Evolutionary conservation across 768 basidiomycete species (phyloP), one percentile per base, ranked within the genome.

Genomic region (Mycena vitilis): DNA sequence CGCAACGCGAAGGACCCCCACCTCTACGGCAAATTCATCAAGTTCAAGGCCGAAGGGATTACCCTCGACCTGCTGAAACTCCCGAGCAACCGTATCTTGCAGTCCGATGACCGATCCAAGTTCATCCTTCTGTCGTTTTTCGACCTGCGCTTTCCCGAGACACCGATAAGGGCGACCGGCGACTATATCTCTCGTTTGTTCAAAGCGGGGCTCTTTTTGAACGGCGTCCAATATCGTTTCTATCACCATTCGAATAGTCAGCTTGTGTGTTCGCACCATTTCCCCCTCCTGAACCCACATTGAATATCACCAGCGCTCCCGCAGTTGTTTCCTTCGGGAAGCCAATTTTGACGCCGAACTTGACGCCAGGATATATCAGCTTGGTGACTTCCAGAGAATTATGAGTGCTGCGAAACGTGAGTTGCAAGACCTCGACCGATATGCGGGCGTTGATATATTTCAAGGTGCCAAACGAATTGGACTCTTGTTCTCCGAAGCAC

Each of bases 191-290:
- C 78, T 22, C 81, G 87, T 38, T 74, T 91, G 67, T 81, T 91
- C 76, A 85, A 83, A 66, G 78, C 80, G 0, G 90, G 90, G 0
- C 65, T 92, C 1, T 85, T 84, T 71, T 71, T 90, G 71, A 91
- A 91, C 68, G 82, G 81, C 1, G 75, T 83, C 0, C 87, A 90
- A 69, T 90, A 91, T 74, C 86, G 90, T 2, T 91, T 91, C 74
- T 91, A 90, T 66, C 87, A 88, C 63, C 90, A 92, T 65, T 90
- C 90, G 48, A 90, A 91, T 73, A 91, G 89, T 67, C 90, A 92
- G 69, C 72, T 91, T 74, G 89, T 89, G 68, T 13, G 82, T 77
- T 9, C 23, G 15, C 15, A 13, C n/a, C 37, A 13, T 13, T 3
- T 13, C 48, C 0, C 6, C 1, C 40, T 58, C 30, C 5, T 30